phyloP scores from a whole-genome alignment of 1,284 basidiomycete species.

The Trametes polyzona region DNA sequence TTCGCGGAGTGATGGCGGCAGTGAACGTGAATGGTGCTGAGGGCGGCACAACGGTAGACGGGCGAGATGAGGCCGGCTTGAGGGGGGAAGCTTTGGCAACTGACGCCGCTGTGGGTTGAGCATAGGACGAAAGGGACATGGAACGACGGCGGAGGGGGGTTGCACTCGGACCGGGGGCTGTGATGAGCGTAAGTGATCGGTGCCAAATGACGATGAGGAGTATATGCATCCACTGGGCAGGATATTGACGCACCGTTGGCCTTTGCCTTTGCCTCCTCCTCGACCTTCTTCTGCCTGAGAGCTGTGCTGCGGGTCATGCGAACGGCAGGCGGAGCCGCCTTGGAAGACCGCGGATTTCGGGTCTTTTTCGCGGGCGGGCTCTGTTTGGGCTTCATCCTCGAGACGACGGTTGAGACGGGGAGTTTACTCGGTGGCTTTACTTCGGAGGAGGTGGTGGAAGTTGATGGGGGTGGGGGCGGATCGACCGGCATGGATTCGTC shows the following conservation, averaged over 20 bases:
- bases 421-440: conserved; percentile 1
- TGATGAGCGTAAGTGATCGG: neutral
- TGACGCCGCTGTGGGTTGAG: conserved; percentile 38
- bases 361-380: neutral
- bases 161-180: neutral
- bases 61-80: conserved; percentile 18
- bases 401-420: neutral
- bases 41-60: neutral
- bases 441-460: neutral
- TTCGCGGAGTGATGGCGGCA: conserved; percentile 2
- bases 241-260: neutral
- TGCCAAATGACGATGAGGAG: neutral
- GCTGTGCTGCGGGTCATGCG: conserved; percentile 6
- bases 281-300: conserved; percentile 7
- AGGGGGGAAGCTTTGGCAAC: conserved; percentile 31
- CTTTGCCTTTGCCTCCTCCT: conserved; percentile 5
- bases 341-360: neutral
- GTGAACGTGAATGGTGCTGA: conserved; percentile 1
- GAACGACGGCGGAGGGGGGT: conserved; percentile 15
- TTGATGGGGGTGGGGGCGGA: neutral
- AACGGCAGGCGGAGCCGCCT: neutral
- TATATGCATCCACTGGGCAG: neutral
- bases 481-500: conserved; percentile 4
- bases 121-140: conserved; percentile 31
- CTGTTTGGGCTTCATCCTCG: conserved; percentile 10